Evolutionary conservation across 225 moss, liverwort and hornwort species (phyloP).

Genomic region (Marchantia polymorpha): DNA sequence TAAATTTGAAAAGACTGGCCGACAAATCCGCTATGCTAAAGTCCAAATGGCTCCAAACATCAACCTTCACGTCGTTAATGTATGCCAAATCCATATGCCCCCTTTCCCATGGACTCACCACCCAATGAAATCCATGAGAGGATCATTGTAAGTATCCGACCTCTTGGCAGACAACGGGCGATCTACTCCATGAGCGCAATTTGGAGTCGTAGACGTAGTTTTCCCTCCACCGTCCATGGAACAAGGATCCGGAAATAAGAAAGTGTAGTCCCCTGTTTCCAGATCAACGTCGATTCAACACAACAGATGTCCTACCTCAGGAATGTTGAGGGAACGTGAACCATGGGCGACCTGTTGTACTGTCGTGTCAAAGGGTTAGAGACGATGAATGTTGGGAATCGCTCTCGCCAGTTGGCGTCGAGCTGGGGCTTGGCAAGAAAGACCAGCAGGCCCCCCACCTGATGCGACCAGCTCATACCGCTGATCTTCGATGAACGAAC

Average conservation of each 20-base stretch:
- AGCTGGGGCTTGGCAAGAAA: too few relatives aligned
- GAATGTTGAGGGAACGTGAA: background rate
- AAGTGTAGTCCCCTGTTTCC: background rate
- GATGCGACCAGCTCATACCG: too few relatives aligned
- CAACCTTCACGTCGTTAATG: background rate
- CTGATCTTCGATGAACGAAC: too few relatives aligned
- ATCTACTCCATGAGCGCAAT: background rate
- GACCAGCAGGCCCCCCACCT: too few relatives aligned
- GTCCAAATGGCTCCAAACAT: background rate
- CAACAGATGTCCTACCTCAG: background rate
- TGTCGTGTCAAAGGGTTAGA: background rate
- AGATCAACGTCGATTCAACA: constrained; percentile 1
- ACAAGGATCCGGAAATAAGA: background rate
- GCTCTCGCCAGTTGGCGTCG: too few relatives aligned
- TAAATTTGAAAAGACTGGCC: background rate
- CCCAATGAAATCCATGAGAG: background rate
- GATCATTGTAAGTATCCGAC: background rate
- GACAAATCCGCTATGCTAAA: background rate
- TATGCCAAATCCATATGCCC: background rate
- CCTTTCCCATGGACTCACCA: background rate
- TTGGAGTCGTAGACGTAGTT: background rate
- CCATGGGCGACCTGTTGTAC: background rate
- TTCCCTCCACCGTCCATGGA: too few relatives aligned
- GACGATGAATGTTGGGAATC: background rate
- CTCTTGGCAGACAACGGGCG: too few relatives aligned